Percentiles rank a stretch among this genome's conserved stretches.
Conservation (phyloP, 441 rosid genomes). For the Eutrema salsugineum region DNA sequence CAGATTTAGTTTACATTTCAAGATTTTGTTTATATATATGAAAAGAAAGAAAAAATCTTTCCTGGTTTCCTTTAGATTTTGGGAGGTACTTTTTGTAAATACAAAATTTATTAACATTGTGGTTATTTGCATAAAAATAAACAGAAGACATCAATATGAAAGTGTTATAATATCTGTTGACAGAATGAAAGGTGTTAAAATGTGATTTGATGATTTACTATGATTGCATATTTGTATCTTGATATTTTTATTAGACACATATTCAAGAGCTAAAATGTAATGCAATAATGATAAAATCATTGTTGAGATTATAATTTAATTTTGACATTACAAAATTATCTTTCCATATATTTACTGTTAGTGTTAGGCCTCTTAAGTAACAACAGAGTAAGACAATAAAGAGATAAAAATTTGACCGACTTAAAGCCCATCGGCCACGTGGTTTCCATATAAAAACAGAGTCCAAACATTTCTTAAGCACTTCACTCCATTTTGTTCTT, state of each 20-base stretch:
- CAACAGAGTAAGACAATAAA: not conserved
- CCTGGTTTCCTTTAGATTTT: not conserved
- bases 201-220: not conserved
- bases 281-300: not conserved
- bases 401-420: conserved; percentile 35
- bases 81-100: too few relatives aligned
- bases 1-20: conserved; percentile 7
- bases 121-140: not conserved
- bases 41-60: not conserved
- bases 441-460: conserved; percentile 27
- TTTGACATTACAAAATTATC: not conserved
- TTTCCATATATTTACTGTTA: not conserved
- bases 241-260: not conserved
- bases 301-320: not conserved
- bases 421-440: conserved; percentile 24
- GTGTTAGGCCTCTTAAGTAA: not conserved
- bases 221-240: not conserved
- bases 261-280: not conserved
- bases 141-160: not conserved
- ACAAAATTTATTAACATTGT: not conserved
- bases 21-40: not conserved
- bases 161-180: not conserved
- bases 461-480: conserved; percentile 26
- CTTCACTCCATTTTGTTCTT: conserved; percentile 22
- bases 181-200: not conserved